Conservation (phyloP, 2,329 filamentous ascomycete genomes). For the Trichothecium roseum region DNA sequence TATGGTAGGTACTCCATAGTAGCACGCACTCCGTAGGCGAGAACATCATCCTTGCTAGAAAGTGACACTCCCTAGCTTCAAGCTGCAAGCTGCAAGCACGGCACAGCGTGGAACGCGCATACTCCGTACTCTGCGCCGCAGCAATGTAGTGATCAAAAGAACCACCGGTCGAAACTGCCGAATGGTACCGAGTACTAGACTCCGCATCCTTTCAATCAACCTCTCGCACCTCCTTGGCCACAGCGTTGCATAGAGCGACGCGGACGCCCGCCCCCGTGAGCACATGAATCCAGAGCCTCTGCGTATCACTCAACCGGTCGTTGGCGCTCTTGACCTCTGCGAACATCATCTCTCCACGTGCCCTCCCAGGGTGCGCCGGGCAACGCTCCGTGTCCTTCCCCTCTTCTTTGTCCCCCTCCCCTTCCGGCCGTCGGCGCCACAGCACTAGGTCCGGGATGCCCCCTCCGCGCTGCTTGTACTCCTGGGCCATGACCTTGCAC, state of each 20-base stretch:
- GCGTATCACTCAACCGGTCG: conserved; percentile 90
- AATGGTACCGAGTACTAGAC: too few relatives aligned
- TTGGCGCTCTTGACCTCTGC: conserved; percentile 75
- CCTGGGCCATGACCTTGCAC: conserved; percentile 91
- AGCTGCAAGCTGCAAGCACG: too few relatives aligned
- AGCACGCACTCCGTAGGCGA: too few relatives aligned
- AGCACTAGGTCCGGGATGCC: conserved; percentile 90
- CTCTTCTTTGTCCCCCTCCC: conserved; percentile 8
- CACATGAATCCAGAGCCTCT: conserved; percentile 94
- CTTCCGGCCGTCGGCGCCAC: conserved; percentile 45
- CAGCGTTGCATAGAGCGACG: conserved; percentile 68
- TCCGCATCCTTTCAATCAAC: too few relatives aligned
- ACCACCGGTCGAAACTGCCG: too few relatives aligned
- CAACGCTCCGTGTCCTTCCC: conserved; percentile 6
- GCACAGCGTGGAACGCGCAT: too few relatives aligned
- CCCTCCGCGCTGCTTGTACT: conserved; percentile 77
- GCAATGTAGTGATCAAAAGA: too few relatives aligned
- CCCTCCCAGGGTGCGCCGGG: conserved; percentile 18
- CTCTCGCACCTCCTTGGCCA: conserved; percentile 40
- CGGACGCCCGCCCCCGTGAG: conserved; percentile 73
- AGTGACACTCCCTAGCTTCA: too few relatives aligned
- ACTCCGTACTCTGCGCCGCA: too few relatives aligned
- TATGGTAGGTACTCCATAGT: too few relatives aligned
- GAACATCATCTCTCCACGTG: conserved; percentile 59
- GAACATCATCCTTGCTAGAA: too few relatives aligned